Base-by-base conservation (phyloP, 352 stramenopile species). In the Lagenidium giganteum region DNA sequence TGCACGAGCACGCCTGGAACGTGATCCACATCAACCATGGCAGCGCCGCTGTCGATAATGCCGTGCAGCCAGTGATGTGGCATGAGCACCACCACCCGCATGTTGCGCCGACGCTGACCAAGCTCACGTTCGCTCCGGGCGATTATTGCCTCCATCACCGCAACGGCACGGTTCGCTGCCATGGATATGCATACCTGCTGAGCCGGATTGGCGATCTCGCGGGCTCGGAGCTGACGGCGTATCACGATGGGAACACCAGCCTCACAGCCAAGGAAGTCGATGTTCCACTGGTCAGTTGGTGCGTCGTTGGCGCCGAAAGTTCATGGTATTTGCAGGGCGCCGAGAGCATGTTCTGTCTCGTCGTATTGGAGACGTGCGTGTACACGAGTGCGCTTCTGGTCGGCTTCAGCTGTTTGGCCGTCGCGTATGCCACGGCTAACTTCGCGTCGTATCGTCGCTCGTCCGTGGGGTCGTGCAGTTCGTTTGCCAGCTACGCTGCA, bases 281-380 rank as follows among this genome's bases (percentile, higher is more conserved):
- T n/a, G n/a, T n/a, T n/a, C n/a, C n/a, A n/a, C n/a, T n/a, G n/a
- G n/a, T n/a, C 7, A 67, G 61, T 12, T 83, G 70, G 73, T 86
- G 73, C 26, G 53, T 47, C 13, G 44, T 63, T 8, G 21, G 36
- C 5, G 41, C 41, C 25, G 44, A 61, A 9, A 50, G 64, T 23
- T 65, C 67, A 18, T 77, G 67, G 61, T 53, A 80, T 9, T 52
- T 81, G 9, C 67, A 76, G 31, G 73, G 70, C 6, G 67, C 67
- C 0, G 51, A 77, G 46, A 76, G 61, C 26, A 63, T 82, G 53
- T 42, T 67, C 32, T 86, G 73, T 35, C 67, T 86, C 14, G 67
- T 80, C 8, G 55, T 81, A 12, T 43, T 86, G 36, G 73, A 86
- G 43, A 81, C 65, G 2, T 64, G 67, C 33, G 46, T 67, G 24